phyloP scores from a whole-genome alignment of 306 rosid genomes.

The Cicer cuneatum region DNA sequence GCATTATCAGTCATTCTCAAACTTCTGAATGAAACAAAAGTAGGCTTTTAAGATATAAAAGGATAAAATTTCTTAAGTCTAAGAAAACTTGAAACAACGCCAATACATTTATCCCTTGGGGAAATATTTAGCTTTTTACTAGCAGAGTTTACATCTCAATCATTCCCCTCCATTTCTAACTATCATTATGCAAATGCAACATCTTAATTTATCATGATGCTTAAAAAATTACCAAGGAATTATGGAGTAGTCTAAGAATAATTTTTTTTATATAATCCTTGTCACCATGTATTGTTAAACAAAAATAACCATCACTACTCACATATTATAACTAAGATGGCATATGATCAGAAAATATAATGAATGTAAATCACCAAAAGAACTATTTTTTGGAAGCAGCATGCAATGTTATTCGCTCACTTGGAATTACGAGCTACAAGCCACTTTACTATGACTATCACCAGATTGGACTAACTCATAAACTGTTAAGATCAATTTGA shows the following conservation, averaged over 20 bases:
- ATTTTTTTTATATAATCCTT: background rate
- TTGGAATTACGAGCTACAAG: slow-evolving; percentile 23
- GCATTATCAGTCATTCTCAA: slow-evolving; percentile 9
- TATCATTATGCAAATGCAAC: slow-evolving; percentile 14
- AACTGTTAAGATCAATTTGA: background rate
- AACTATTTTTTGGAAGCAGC: background rate
- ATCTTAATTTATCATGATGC: background rate
- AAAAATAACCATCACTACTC: slow-evolving; percentile 11
- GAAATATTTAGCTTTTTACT: slow-evolving; percentile 3
- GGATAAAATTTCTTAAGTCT: background rate
- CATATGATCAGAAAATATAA: slow-evolving; percentile 2
- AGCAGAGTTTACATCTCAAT: background rate
- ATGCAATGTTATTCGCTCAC: background rate
- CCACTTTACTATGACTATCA: slow-evolving; percentile 1
- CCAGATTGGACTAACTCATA: background rate
- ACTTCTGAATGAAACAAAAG: slow-evolving; percentile 24
- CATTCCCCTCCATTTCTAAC: background rate
- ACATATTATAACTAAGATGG: slow-evolving; percentile 19
- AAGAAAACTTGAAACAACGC: background rate
- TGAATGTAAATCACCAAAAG: background rate
- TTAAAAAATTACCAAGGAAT: background rate
- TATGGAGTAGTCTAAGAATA: slow-evolving; percentile 10
- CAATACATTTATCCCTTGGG: background rate
- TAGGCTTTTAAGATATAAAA: slow-evolving; percentile 28
- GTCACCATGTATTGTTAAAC: slow-evolving; percentile 25